These are phyloP conservation scores for Neurospora cerealis DNA, from an alignment of 495 filamentous ascomycete genomes.

Conservation along the genomic window DNA sequence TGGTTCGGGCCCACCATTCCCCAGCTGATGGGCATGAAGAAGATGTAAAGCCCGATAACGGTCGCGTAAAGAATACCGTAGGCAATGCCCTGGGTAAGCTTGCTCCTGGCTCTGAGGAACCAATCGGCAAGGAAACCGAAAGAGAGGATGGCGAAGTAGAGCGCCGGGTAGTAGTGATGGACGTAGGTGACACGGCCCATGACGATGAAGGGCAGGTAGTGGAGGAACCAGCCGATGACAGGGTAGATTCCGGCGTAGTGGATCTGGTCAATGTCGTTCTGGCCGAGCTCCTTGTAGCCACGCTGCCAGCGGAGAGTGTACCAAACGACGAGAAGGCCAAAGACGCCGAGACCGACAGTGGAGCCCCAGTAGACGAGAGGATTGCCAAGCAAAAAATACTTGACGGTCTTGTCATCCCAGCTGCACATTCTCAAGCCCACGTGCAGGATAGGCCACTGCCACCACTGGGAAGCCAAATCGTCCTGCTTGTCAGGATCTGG, in stretches of 20 bases:
- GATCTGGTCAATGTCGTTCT: constrained; percentile 76
- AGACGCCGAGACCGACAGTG: constrained; percentile 63
- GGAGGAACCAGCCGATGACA: constrained; percentile 85
- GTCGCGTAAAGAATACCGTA: constrained; percentile 63
- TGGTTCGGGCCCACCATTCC: constrained; percentile 81
- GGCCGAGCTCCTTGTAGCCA: constrained; percentile 75
- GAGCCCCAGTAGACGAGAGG: constrained; percentile 93
- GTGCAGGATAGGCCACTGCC: constrained; percentile 96
- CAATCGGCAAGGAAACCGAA: constrained; percentile 87
- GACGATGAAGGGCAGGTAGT: constrained; percentile 89
- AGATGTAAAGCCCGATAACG: constrained; percentile 69
- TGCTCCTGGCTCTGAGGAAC: constrained; percentile 52
- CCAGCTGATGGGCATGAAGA: constrained; percentile 93
- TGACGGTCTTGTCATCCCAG: constrained; percentile 91
- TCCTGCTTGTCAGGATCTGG: constrained; percentile 99
- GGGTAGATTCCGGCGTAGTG: constrained; percentile 92
- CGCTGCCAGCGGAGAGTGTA: constrained; percentile 95
- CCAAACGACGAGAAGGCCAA: constrained; percentile 64
- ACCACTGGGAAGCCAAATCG: constrained; percentile 90
- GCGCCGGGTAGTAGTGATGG: constrained; percentile 97
- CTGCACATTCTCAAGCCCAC: constrained; percentile 97
- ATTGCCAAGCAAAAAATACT: constrained; percentile 98
- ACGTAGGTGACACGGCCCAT: constrained; percentile 99
- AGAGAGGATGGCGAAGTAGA: constrained; percentile 90
- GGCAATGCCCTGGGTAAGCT: constrained; percentile 48